Base-by-base conservation (phyloP, 2,329 filamentous ascomycete genomes). In the Pseudogymnoascus sp. region DNA sequence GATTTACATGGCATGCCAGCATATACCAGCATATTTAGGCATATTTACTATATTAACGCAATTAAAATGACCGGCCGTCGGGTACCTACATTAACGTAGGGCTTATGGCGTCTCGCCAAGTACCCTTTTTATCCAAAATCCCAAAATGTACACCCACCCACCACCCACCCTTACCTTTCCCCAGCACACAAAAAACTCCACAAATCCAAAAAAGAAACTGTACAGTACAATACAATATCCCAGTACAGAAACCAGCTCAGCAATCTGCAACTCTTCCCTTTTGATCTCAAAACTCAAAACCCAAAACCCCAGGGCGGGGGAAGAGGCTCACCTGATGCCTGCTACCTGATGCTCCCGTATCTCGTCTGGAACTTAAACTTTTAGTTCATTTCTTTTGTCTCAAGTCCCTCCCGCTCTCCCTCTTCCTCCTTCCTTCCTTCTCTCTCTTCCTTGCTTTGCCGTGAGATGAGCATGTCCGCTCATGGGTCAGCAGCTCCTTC, bases 401-500 rank as follows among this genome's bases (percentile, higher is more conserved):
- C 34, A 40, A 40, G 18, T n/a, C 59, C 25, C 59, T 18, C 50
- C 14, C 46, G 7, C 23, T 8, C 25, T 25, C 3, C 16, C 56
- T 25, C 23, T 40, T 25, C 10, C 23, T 16, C 34, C n/a, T 10
- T 12, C 34, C 31, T 34, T 38, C 18, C 38, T 36, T 25, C 34
- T 25, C 34, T 25, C 59, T 60, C 59, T 38, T 38, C 34, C 59
- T 60, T 42, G 50, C 50, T 31, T 56, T 56, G 50, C 50, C 50
- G 34, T 56, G 50, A 56, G 25, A 42, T 60, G 59, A 60, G 59
- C 34, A 60, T 60, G 59, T 38, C 59, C 18, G 18, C 59, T 42
- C 34, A 60, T 60, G 59, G 59, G 37, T 25, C 59, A 38, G 59
- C 59, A 60, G 37, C 70, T 10, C 64, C 56, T 60, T 67, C 59